Evolutionary conservation across 768 basidiomycete species (phyloP).

Genomic region (Pulveroboletus sp.): DNA sequence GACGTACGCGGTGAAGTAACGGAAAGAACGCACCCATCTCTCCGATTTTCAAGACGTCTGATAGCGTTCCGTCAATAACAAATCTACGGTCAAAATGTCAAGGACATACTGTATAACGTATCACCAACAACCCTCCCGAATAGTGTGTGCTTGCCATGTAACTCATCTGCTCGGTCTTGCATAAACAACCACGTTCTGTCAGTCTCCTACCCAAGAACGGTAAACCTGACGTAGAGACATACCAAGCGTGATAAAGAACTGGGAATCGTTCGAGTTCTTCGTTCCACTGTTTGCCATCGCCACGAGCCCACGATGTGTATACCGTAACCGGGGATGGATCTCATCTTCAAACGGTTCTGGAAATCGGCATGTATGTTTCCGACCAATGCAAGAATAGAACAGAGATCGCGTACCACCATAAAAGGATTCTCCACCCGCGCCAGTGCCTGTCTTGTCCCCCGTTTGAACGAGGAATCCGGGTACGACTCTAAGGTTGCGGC

Average conservation of each 20-base stretch:
- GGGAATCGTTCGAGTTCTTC: slow-evolving; percentile 89
- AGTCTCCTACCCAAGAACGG: neutral
- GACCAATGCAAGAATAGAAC: neutral
- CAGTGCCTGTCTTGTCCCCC: slow-evolving; percentile 89
- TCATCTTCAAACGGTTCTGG: slow-evolving; percentile 93
- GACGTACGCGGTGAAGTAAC: neutral
- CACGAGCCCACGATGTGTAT: slow-evolving; percentile 85
- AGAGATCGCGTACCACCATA: slow-evolving; percentile 67
- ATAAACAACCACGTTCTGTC: neutral
- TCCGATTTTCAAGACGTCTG: slow-evolving; percentile 87
- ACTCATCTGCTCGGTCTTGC: slow-evolving; percentile 83
- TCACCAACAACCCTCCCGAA: slow-evolving; percentile 91
- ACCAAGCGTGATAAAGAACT: slow-evolving; percentile 96
- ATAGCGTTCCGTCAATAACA: neutral
- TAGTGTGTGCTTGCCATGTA: slow-evolving; percentile 92
- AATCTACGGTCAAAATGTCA: neutral
- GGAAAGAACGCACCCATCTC: slow-evolving; percentile 63
- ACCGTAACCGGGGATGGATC: slow-evolving; percentile 87
- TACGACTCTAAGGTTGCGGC: slow-evolving; percentile 55
- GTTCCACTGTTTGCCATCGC: slow-evolving; percentile 91
- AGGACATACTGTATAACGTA: slow-evolving; percentile 77
- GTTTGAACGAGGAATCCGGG: slow-evolving; percentile 93
- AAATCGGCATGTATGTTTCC: neutral
- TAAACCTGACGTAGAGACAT: slow-evolving; percentile 1
- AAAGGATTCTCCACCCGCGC: slow-evolving; percentile 90